Percentiles rank a stretch among this genome's conserved stretches.
phyloP scores from a whole-genome alignment of 2,329 filamentous ascomycete genomes.

The Exophiala xenobiotica region DNA sequence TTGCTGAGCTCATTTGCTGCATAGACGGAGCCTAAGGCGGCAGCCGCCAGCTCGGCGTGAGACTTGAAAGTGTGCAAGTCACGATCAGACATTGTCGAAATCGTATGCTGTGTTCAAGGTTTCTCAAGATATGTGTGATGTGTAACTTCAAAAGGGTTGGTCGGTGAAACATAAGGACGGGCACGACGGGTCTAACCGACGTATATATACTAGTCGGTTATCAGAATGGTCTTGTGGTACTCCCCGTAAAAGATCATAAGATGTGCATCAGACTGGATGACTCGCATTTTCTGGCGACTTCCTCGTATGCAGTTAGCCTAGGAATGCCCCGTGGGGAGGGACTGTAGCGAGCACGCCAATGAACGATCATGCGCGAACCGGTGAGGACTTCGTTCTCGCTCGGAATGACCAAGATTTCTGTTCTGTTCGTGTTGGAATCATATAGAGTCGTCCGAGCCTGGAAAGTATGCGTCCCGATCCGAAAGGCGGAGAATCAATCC shows the following conservation, averaged over 20 bases:
- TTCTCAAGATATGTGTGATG: no score
- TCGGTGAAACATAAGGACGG: no score
- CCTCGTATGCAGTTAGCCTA: neutral
- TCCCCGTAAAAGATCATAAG: no score
- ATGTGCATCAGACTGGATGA: no score
- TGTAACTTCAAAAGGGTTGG: no score
- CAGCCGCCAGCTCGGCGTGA: neutral
- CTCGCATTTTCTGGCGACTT: neutral
- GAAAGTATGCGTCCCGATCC: no score
- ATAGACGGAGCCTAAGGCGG: neutral
- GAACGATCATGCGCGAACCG: neutral
- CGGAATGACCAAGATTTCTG: no score
- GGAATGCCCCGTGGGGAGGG: neutral
- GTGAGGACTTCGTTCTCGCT: no score
- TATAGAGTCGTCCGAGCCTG: no score
- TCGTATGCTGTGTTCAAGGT: neutral
- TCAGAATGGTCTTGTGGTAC: neutral
- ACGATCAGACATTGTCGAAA: conserved; percentile 1
- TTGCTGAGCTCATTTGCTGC: conserved; percentile 6
- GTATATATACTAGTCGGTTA: neutral
- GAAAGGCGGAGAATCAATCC: no score
- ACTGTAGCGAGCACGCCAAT: neutral
- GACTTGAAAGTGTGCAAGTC: neutral
- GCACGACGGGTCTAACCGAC: no score
- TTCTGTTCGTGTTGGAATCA: no score